Base-by-base conservation (phyloP, 768 basidiomycete species). In the Collybia sordida region DNA sequence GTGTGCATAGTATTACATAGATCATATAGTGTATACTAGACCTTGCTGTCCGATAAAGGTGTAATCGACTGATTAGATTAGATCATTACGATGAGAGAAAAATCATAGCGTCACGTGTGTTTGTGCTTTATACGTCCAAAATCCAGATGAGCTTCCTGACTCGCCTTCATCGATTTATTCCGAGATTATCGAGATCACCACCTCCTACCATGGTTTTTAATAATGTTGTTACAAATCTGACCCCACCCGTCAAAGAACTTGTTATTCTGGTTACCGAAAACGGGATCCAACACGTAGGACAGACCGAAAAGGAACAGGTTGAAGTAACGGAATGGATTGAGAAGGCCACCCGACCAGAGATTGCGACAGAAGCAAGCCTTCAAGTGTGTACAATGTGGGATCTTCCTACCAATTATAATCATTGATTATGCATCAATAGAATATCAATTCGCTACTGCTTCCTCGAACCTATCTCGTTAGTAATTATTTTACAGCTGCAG, bases 401-500 rank as follows among this genome's bases (percentile, higher is more conserved):
- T 31, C 31, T 31, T 31, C 31, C 11, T 12, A 14, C 14, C 31
- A 31, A 31, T 14, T 31, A 14, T 31, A 14, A 7, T 31, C 31
- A 31, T 31, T 31, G 31, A 31, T 31, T 11, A 31, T 31, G 31
- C 3, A 31, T 11, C 11, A 14, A 14, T 54, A 97, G 93, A 79
- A 79, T 25, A 74, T 98, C 53, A 83, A 96, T 62, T 68, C 78
- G 1, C 69, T 83, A 39, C 77, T 98, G 43, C 71, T 80, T 12
- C 82, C 90, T 19, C 80, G 85, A 60, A 97, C 94, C 19, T 98
- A 92, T 69, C 68, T 94, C 59, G 88, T 93, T 59, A 81, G 81
- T 64, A 90, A 91, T 69, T 81, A 88, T 58, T 74, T 93, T 48
- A 92, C 93, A 17, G 88, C 85, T 3, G 96, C 95, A 39, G 97